Evolutionary conservation across 176 grass and related monocot species (phyloP), one percentile per base, ranked within the genome.

Genomic region (Ampelocalamus luodianensis): DNA sequence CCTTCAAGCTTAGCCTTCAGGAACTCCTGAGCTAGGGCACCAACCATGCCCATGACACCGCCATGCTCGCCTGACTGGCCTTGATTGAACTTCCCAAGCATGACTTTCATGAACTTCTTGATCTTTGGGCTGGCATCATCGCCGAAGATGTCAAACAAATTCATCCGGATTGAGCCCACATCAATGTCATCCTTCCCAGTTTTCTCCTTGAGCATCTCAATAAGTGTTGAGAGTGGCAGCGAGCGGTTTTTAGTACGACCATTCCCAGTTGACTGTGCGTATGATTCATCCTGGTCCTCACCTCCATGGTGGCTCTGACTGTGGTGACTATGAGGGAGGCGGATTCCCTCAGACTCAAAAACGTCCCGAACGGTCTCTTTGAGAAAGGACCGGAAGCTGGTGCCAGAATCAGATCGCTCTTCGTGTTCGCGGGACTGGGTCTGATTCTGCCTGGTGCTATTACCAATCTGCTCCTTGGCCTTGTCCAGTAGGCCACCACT

Each of bases 31-130:
- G 93, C 93, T 11, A 98, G 90, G 60, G 88, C 54, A 26, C 93
- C 93, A 44, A 98, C 88, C 85, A 98, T 93, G 49, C 91, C 81
- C 91, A 98, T 87, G 34, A 98, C 76, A 72, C 87, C 90, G 4
- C 88, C 87, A 10, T 91, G 24, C 75, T 91, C 88, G 2, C 91
- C 93, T 79, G 76, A 76, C 42, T 85, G 59, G 2, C 91, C 86
- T 54, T 92, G 51, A 34, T 92, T 80, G 65, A 98, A 91, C 72
- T 98, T 95, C 40, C 56, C 79, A 5, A 98, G 80, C 79, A 98
- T 74, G 46, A 98, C 81, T 64, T 96, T 98, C 96, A 98, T 98
- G 90, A 98, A 98, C 64, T 98, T 98, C 88, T 98, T 98, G 16
- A 98, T 87, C 85, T 98, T 98, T 4, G 96, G 96, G 86, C 96